Conservation (phyloP, 2,329 filamentous ascomycete species). For the Blastomyces silverae region DNA sequence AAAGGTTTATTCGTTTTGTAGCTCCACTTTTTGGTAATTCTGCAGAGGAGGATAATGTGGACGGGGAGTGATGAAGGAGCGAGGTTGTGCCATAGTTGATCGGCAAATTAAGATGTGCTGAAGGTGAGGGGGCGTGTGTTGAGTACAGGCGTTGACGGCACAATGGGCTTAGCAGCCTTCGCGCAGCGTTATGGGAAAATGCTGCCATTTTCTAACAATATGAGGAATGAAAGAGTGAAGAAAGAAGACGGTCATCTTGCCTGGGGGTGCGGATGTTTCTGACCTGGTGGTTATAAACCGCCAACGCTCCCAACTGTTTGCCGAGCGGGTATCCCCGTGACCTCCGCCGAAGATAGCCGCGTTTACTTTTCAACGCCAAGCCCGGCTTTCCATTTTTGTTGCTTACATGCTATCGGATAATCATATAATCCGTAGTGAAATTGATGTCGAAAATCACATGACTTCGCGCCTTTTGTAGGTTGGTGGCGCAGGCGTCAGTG, state of each 20-base stretch:
- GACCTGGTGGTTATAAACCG: background rate
- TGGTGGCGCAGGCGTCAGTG: no score
- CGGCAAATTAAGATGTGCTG: slow-evolving; percentile 68
- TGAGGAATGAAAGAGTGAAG: background rate
- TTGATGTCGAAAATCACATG: background rate
- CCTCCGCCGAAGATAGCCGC: slow-evolving; percentile 11
- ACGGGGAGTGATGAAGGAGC: slow-evolving; percentile 71
- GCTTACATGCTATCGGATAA: background rate
- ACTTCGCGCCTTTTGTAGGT: background rate
- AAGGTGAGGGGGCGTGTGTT: slow-evolving; percentile 37
- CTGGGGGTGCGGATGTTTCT: background rate
- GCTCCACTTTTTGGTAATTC: slow-evolving; percentile 66
- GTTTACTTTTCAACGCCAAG: background rate
- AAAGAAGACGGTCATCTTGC: slow-evolving; percentile 6
- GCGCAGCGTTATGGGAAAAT: slow-evolving; percentile 16
- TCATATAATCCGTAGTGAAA: background rate
- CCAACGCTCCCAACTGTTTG: background rate
- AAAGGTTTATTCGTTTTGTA: slow-evolving; percentile 85
- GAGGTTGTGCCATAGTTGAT: slow-evolving; percentile 79
- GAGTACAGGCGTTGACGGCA: slow-evolving; percentile 40
- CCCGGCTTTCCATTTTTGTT: background rate
- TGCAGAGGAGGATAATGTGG: slow-evolving; percentile 60
- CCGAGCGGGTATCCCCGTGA: slow-evolving; percentile 2
- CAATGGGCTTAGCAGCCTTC: slow-evolving; percentile 6
- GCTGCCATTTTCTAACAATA: slow-evolving; percentile 3